Base-by-base conservation (phyloP, 1,284 basidiomycete species). In the Ustilago loliicola region DNA sequence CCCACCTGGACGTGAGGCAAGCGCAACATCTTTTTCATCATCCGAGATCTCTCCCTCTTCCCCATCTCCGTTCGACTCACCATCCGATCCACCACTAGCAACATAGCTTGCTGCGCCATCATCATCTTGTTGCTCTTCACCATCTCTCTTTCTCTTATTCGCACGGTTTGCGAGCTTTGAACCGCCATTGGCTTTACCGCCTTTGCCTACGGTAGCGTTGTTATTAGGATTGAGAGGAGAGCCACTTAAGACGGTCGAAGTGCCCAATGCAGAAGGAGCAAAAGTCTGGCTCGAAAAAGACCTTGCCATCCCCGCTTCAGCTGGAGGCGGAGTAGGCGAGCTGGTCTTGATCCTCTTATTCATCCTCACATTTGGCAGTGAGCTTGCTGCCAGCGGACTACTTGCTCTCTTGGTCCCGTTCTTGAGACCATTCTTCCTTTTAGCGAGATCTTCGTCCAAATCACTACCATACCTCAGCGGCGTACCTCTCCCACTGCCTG, bases 161-260 rank as follows among this genome's bases (percentile, higher is more conserved):
- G 4, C 56, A 11, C 30, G 21, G 15, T 34, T 19, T 2, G 25
- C 40, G 17, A 23, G 17, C 30, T 45, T 40, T n/a, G 45, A 45
- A 19, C 45, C 29, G 15, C 19, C 29, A 8, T 47, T 47, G 3
- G 38, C 40, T 45, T 59, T 25, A 47, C 21, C 45, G n/a, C 4
- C 21, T 25, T 29, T 38, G 19, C n/a, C 27, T n/a, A n/a, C 21
- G 29, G n/a, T 19, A 19, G 17, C 29, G 32, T 19, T 57, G 42
- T 79, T 73, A 48, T 67, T 64, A 9, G 78, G 78, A 38, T 80
- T 80, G 38, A 80, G 58, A 3, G 75, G 78, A 11, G 78, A 80
- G 2, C 76, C 74, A 32, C 45, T 72, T 6, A 77, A 40, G 27
- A 74, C 71, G 2, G 70, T 71, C 34, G 77, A 71, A 17, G 50